Conservation (phyloP, 1,139 yeast genomes). For the Yamadazyma sp. region DNA sequence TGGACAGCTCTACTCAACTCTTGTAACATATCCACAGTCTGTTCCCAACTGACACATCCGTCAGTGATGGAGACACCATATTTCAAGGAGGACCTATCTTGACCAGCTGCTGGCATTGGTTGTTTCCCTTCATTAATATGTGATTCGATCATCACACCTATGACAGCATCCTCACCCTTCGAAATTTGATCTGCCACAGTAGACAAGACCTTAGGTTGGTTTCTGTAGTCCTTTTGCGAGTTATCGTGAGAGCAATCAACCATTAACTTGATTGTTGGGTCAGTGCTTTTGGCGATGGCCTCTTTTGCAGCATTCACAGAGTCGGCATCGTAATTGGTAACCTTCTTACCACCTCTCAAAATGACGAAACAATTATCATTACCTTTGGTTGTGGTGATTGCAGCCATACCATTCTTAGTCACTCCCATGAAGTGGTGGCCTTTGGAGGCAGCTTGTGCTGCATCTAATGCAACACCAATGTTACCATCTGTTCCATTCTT, state of each 20-base stretch:
- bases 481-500: constrained; percentile 97
- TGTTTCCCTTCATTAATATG: constrained; percentile 93
- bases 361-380: constrained; percentile 88
- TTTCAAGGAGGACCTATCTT: constrained; percentile 69
- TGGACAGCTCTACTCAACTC: constrained; percentile 81
- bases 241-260: constrained; percentile 98
- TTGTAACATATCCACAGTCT: constrained; percentile 77
- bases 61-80: constrained; percentile 98
- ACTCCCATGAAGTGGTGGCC: constrained; percentile 94
- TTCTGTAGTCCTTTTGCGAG: constrained; percentile 88
- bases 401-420: constrained; percentile 85
- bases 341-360: constrained; percentile 91
- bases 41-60: constrained; percentile 92
- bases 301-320: constrained; percentile 76
- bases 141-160: constrained; percentile 96
- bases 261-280: constrained; percentile 60
- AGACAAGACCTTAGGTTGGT: constrained; percentile 86
- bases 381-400: constrained; percentile 94
- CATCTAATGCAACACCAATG: constrained; percentile 89
- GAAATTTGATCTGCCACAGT: constrained; percentile 81
- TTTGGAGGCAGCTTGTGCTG: constrained; percentile 86
- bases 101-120: constrained; percentile 61
- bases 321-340: constrained; percentile 84
- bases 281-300: constrained; percentile 40
- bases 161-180: constrained; percentile 72